Evolutionary conservation across 2,329 filamentous ascomycete species (phyloP), one percentile per base, ranked within the genome.

Genomic region (Diaporthe citrichinensis): DNA sequence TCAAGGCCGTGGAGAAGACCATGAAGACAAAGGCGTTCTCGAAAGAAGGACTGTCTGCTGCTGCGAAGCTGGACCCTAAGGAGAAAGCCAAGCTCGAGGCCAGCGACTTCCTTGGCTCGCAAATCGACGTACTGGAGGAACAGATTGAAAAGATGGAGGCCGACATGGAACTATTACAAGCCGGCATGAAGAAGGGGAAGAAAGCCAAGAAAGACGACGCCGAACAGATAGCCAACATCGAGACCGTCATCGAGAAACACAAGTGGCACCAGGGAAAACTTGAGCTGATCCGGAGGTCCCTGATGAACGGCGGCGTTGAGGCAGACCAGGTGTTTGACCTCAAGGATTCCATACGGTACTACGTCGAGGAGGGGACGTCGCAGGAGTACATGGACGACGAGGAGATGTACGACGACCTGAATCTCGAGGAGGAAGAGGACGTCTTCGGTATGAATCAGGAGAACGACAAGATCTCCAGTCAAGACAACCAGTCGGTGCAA

Each of bases 1-100:
- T 99, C 91, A 99, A 99, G 88, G 96, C 96, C n/a, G 97, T 99
- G 72, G 97, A 99, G 86, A 99, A 99, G 89, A 97, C 98, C 82
- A 98, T 99, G 97, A 99, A 99, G 89, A 99, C 97, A 74, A 99
- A 99, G 86, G 97, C 97, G 77, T 99, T 98, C 86, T 98, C 97
- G 77, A 98, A 99, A 88, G 97, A 98, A 86, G 97, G 97, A 59
- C 87, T 99, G 78, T 97, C 95, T 78, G 94, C 96, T 71, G 95
- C 95, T 36, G 93, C 95, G 69, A 97, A 98, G 85, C 90, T 98
- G 78, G 97, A 99, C 86, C 97, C 97, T n/a, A 98, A 96, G 84
- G 97, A 98, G 84, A 95, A 97, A 84, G 96, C 98, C 83, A 98
- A 98, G 86, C 89, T 94, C 77, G 96, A 98, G 81, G 90, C 94